Percentiles rank a stretch among this genome's conserved stretches.
Conservation (phyloP, 2,329 filamentous ascomycete genomes). For the Colletotrichum simmondsii region DNA sequence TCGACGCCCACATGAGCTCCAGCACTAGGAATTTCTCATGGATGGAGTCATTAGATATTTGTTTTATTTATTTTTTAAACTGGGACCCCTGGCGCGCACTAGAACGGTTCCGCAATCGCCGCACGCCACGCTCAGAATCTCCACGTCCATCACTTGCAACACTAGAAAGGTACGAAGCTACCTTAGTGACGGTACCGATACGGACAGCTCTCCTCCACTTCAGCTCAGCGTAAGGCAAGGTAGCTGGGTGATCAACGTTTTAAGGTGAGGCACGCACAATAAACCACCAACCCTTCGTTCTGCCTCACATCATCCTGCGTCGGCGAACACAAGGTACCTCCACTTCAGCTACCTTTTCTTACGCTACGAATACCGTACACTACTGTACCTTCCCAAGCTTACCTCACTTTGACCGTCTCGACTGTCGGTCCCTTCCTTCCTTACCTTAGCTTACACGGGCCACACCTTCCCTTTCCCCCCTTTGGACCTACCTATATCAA, state of each 20-base stretch:
- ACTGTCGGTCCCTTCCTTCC: conserved; percentile 10
- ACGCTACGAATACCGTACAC: neutral
- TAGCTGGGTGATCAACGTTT: neutral
- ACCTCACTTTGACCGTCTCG: conserved; percentile 5
- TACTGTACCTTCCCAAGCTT: conserved; percentile 10
- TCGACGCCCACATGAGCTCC: conserved; percentile 23
- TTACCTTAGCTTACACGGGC: conserved; percentile 26
- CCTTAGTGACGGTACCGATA: conserved; percentile 10
- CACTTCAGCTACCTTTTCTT: neutral
- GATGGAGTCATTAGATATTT: neutral
- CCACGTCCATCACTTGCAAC: conserved; percentile 25
- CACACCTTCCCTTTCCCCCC: conserved; percentile 19
- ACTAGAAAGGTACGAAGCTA: conserved; percentile 12
- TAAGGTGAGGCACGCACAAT: neutral
- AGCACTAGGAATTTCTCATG: neutral
- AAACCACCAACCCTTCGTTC: neutral
- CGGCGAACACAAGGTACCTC: neutral
- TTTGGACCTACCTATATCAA: conserved; percentile 29
- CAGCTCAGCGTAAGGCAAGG: conserved; percentile 1
- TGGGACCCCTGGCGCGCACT: conserved; percentile 6
- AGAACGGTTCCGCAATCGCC: conserved; percentile 23
- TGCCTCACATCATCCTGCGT: neutral
- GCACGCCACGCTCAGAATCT: conserved; percentile 22
- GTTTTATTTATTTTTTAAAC: neutral
- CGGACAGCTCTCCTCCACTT: conserved; percentile 2